Evolutionary conservation across 306 rosid genomes (phyloP).

Genomic region (peach (Prunus persica)): DNA sequence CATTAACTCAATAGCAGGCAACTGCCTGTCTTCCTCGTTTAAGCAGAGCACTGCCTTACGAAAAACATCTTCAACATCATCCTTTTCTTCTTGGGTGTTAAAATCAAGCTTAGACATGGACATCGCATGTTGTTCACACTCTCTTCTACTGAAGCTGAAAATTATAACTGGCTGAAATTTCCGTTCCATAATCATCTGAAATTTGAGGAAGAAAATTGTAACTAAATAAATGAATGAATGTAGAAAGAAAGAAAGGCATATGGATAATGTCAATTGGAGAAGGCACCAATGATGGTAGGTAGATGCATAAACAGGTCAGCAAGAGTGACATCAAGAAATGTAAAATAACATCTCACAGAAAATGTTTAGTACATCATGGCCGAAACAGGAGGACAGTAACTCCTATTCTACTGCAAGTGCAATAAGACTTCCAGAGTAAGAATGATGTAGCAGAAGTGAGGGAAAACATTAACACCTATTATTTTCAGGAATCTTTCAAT

Average conservation of each 20-base stretch:
- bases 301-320: not conserved
- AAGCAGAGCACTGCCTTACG: constrained; percentile 81
- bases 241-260: not conserved
- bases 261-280: not conserved
- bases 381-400: not conserved
- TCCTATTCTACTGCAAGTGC: not conserved
- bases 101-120: constrained; percentile 95
- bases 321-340: not conserved
- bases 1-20: constrained; percentile 94
- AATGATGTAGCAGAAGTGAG: not conserved
- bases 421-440: not conserved
- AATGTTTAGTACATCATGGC: not conserved
- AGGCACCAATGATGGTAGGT: not conserved
- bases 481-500: not conserved
- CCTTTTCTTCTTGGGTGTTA: constrained; percentile 80
- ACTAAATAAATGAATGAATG: not conserved
- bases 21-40: constrained; percentile 87
- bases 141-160: constrained; percentile 97
- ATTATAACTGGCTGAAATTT: constrained; percentile 94
- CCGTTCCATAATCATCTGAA: constrained; percentile 94
- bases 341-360: not conserved
- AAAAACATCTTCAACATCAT: constrained; percentile 74
- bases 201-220: constrained; percentile 1
- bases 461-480: not conserved
- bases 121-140: constrained; percentile 96